Percentiles rank a stretch among this genome's conserved stretches.
phyloP scores from a whole-genome alignment of 2,329 filamentous ascomycete species.

The Xylaria hypoxylon region DNA sequence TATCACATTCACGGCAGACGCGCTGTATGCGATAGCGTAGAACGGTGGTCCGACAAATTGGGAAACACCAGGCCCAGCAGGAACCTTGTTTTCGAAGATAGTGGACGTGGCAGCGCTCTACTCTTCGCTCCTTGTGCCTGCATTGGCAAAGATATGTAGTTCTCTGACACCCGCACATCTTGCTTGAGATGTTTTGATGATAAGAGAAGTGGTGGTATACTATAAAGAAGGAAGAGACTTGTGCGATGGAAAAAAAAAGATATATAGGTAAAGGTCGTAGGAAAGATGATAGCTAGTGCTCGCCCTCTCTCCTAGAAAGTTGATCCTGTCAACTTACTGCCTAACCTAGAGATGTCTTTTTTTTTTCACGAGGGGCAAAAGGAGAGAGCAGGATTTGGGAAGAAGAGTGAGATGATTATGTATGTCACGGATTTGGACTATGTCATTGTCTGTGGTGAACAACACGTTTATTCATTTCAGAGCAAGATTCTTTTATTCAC shows the following conservation, averaged over 20 bases:
- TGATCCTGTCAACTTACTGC: slow-evolving; percentile 11
- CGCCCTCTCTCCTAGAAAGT: slow-evolving; percentile 17
- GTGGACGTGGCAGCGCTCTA: slow-evolving; percentile 39
- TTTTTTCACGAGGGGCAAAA: too few relatives aligned
- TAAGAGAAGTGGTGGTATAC: neutral
- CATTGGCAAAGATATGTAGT: slow-evolving; percentile 41
- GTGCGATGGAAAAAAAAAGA: neutral
- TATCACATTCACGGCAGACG: slow-evolving; percentile 39
- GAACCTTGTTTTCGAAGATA: slow-evolving; percentile 31
- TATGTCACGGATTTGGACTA: slow-evolving; percentile 15
- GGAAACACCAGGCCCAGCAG: slow-evolving; percentile 34
- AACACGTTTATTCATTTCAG: neutral
- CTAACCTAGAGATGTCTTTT: too few relatives aligned
- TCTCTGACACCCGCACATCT: slow-evolving; percentile 43
- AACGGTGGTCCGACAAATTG: slow-evolving; percentile 32
- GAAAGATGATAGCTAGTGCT: slow-evolving; percentile 24
- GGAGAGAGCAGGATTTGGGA: too few relatives aligned
- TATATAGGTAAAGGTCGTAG: neutral
- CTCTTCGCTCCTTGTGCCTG: slow-evolving; percentile 42
- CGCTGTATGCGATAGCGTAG: slow-evolving; percentile 7
- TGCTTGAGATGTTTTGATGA: slow-evolving; percentile 2
- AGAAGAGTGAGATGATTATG: slow-evolving; percentile 5
- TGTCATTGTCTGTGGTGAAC: slow-evolving; percentile 19
- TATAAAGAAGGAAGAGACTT: neutral
- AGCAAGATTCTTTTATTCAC: neutral